Base-by-base conservation (phyloP, 2,329 filamentous ascomycete species). In the Fusarium staphyleae region DNA sequence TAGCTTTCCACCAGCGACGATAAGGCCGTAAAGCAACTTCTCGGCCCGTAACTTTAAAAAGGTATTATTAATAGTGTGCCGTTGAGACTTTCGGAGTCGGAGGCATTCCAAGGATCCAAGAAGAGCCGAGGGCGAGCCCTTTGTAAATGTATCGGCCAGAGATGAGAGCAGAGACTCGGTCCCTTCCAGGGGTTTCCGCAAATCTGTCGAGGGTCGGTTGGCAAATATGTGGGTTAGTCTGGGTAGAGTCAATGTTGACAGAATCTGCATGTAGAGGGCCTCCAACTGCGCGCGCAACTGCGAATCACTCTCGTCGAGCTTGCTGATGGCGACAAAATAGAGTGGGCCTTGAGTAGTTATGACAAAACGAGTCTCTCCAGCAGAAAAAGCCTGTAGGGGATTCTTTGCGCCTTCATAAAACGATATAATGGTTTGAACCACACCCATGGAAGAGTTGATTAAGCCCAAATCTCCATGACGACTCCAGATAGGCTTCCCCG, bases 401-500 rank as follows among this genome's bases (percentile, higher is more conserved):
- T 96, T 90, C 49, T 89, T 83, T 8, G 88, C 84, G 37, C 87
- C 87, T 70, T 96, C 89, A 69, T 96, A 98, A 71, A 97, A 97
- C 1, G 95, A 98, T 57, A 99, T 96, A 65, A 99, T 93, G 35
- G 95, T 99, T 72, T 98, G 95, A 2, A 97, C 88, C 14, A 99
- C 88, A 33, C 95, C 95, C 71, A 98, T 93, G 66, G 95, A 97
- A 43, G 90, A 89, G 66, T 96, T 96, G 70, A 98, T 91, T 35
- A 98, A 78, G 48, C 88, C 87, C 62, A 96, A 83, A 65, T 97
- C 91, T 33, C 96, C 95, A 70, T 99, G 93, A 41, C 96, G 85
- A 68, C 92, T 98, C 81, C 93, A 99, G 41, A 99, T 96, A 10
- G 95, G 96, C 72, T 99, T 99, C 15, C 95, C 95, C 9, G 96